phyloP scores from a whole-genome alignment of 2,329 filamentous ascomycete genomes.

The Fonsecaea nubica region DNA sequence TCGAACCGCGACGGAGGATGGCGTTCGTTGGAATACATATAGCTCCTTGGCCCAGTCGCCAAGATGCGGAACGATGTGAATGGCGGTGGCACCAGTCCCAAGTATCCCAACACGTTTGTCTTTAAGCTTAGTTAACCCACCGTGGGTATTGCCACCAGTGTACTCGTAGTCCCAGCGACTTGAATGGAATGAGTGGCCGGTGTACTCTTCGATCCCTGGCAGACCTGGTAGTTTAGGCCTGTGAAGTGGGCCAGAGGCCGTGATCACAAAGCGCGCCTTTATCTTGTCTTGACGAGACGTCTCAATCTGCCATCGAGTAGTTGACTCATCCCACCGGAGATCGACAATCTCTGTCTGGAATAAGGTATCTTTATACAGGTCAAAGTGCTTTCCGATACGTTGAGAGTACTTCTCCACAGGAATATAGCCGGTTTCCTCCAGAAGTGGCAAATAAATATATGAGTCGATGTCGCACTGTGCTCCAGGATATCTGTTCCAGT shows the following conservation, averaged over 20 bases:
- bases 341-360: constrained; percentile 34
- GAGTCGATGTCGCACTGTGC: constrained; percentile 31
- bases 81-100: constrained; percentile 50
- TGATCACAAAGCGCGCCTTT: constrained; percentile 49
- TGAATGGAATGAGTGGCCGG: constrained; percentile 53
- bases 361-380: constrained; percentile 25
- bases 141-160: constrained; percentile 46
- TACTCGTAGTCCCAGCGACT: constrained; percentile 53
- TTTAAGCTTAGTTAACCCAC: constrained; percentile 15
- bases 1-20: constrained; percentile 45
- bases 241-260: constrained; percentile 49
- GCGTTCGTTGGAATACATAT: constrained; percentile 47
- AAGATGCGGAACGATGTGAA: constrained; percentile 50
- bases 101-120: constrained; percentile 46
- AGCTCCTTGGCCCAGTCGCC: constrained; percentile 41
- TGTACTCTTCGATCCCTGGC: constrained; percentile 43
- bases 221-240: constrained; percentile 39
- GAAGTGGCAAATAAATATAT: constrained; percentile 36
- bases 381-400: constrained; percentile 25
- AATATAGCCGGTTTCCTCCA: constrained; percentile 34
- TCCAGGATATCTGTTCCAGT: constrained; percentile 41
- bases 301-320: constrained; percentile 31
- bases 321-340: constrained; percentile 28
- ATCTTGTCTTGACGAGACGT: constrained; percentile 41
- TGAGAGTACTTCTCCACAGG: constrained; percentile 34